Percentiles rank a stretch among this genome's conserved stretches.
Evolutionary conservation across 371 early-diverging fungal species (phyloP).

Genomic region (Mortierella sp.): DNA sequence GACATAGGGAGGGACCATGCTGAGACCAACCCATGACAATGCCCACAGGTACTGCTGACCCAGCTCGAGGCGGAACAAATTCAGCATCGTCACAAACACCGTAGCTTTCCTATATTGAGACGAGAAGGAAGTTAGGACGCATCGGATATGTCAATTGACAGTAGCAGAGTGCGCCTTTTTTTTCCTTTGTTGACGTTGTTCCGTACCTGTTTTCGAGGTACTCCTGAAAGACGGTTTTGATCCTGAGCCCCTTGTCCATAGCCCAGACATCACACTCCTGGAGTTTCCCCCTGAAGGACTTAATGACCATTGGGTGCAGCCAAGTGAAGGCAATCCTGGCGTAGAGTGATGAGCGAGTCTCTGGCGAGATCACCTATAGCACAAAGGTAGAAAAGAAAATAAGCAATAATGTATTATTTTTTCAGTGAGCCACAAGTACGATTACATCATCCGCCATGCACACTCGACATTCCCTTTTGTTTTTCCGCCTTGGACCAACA

Average conservation of each 20-base stretch:
- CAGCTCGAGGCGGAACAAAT: constrained; percentile 38
- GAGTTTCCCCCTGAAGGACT: constrained; percentile 33
- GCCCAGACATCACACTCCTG: constrained; percentile 54
- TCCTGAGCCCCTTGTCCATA: constrained; percentile 35
- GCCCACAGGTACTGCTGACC: constrained; percentile 47
- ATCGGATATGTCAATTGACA: neutral
- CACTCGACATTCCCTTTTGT: neutral
- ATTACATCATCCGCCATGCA: neutral
- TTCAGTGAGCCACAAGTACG: neutral
- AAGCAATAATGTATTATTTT: neutral
- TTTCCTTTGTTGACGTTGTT: neutral
- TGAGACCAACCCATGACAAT: constrained; percentile 34
- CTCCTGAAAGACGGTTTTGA: constrained; percentile 46
- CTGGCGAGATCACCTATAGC: constrained; percentile 52
- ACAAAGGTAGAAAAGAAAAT: neutral
- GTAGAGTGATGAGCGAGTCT: constrained; percentile 49
- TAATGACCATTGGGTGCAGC: constrained; percentile 54
- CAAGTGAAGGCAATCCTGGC: constrained; percentile 54
- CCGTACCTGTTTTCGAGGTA: constrained; percentile 43
- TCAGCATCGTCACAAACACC: constrained; percentile 50
- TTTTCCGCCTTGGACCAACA: neutral
- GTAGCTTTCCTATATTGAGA: constrained; percentile 22
- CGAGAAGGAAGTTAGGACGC: neutral
- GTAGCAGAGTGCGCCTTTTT: neutral
- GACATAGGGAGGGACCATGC: constrained; percentile 50